Percentiles rank a stretch among this genome's conserved stretches.
phyloP scores from a whole-genome alignment of 768 basidiomycete species.

The Hypholoma sublateritium region DNA sequence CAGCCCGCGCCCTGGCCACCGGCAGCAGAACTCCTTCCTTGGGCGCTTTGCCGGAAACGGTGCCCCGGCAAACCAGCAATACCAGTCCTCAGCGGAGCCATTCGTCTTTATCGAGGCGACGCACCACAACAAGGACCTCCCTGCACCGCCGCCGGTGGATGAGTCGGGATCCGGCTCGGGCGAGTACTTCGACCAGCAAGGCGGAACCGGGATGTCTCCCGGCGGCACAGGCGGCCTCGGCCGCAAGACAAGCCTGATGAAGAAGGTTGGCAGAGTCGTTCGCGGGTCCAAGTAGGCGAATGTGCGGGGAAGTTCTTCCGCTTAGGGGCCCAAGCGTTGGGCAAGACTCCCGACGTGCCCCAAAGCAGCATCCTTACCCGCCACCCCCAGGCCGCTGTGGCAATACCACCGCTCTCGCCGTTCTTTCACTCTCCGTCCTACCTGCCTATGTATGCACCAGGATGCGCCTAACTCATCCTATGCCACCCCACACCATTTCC shows the following conservation, averaged over 20 bases:
- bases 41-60: slow-evolving; percentile 61
- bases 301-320: not conserved
- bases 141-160: slow-evolving; percentile 33
- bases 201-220: slow-evolving; percentile 32
- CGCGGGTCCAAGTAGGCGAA: slow-evolving; percentile 46
- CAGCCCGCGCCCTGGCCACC: slow-evolving; percentile 60
- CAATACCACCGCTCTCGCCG: not conserved
- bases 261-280: slow-evolving; percentile 75
- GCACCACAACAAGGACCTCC: slow-evolving; percentile 55
- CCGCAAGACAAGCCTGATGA: slow-evolving; percentile 76
- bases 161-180: slow-evolving; percentile 34
- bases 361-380: not conserved
- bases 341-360: not conserved
- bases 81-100: slow-evolving; percentile 43
- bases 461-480: not conserved
- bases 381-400: slow-evolving; percentile 6
- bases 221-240: slow-evolving; percentile 41
- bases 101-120: slow-evolving; percentile 66
- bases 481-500: not conserved
- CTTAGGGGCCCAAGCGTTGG: not conserved
- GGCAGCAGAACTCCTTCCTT: slow-evolving; percentile 72
- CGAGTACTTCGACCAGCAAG: slow-evolving; percentile 48
- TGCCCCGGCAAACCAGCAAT: slow-evolving; percentile 15
- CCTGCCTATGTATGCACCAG: not conserved
- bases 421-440: not conserved